Evolutionary conservation across 1,284 basidiomycete species (phyloP).

Genomic region (Singerocomus rubriflavus): DNA sequence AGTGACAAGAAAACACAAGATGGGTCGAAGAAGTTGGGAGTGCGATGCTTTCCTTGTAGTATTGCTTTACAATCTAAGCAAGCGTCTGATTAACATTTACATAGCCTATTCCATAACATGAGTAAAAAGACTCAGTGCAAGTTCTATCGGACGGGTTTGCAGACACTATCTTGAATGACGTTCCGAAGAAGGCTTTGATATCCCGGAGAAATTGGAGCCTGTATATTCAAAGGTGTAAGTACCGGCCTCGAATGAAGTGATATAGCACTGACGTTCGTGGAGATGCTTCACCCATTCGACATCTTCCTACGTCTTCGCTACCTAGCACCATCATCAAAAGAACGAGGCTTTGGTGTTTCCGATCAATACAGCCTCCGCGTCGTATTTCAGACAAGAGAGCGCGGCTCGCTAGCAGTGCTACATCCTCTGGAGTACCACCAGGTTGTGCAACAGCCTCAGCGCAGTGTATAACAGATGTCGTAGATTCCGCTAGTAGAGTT

Average conservation of each 20-base stretch:
- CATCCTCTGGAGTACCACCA: slow-evolving; percentile 87
- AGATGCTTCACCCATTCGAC: slow-evolving; percentile 82
- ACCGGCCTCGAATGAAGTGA: neutral
- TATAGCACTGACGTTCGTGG: slow-evolving; percentile 65
- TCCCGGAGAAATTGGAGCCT: slow-evolving; percentile 93
- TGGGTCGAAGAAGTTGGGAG: neutral
- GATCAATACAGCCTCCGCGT: slow-evolving; percentile 87
- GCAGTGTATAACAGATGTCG: slow-evolving; percentile 86
- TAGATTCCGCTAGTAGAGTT: slow-evolving; percentile 88
- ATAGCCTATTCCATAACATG: slow-evolving; percentile 78
- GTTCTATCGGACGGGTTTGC: slow-evolving; percentile 48
- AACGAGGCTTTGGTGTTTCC: slow-evolving; percentile 86
- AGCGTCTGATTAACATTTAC: slow-evolving; percentile 73
- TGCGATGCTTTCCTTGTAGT: neutral
- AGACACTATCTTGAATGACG: slow-evolving; percentile 55
- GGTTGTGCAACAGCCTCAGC: slow-evolving; percentile 82
- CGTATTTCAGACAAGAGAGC: slow-evolving; percentile 78
- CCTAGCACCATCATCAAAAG: slow-evolving; percentile 92
- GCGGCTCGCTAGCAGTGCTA: slow-evolving; percentile 79
- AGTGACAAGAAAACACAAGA: slow-evolving; percentile 5
- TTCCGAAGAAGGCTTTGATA: slow-evolving; percentile 78
- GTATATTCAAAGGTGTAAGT: slow-evolving; percentile 13
- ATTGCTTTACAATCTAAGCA: slow-evolving; percentile 39
- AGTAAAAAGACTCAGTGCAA: slow-evolving; percentile 61
- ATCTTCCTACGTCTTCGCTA: slow-evolving; percentile 92